Percentiles rank a stretch among this genome's conserved stretches.
Conservation (phyloP, 352 stramenopile species). For the Elongisporangium prolatum region DNA sequence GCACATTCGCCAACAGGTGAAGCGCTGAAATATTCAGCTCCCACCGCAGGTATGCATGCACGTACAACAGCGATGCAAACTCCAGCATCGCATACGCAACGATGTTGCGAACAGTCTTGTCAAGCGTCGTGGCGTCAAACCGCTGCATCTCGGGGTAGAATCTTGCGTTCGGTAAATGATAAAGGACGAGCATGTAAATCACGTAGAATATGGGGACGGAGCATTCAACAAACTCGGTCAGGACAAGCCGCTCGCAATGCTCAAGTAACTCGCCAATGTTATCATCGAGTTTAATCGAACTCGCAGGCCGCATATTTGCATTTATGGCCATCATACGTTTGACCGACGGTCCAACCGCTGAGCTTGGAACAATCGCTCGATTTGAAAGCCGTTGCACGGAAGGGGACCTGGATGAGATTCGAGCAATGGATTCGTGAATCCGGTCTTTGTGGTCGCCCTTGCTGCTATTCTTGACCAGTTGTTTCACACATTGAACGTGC, state of each 20-base stretch:
- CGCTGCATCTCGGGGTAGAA: neutral
- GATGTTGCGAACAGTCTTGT: neutral
- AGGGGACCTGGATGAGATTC: neutral
- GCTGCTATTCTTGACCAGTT: neutral
- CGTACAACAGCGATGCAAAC: neutral
- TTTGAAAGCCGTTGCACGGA: too few relatives aligned
- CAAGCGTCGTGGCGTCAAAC: neutral
- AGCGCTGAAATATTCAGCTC: neutral
- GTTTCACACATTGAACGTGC: neutral
- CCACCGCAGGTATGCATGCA: neutral
- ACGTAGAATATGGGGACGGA: neutral
- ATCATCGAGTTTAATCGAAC: too few relatives aligned
- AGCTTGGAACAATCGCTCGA: too few relatives aligned
- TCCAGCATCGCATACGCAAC: neutral
- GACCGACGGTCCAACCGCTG: too few relatives aligned
- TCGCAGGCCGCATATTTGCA: too few relatives aligned
- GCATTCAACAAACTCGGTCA: neutral
- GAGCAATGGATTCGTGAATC: neutral
- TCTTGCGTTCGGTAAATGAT: neutral
- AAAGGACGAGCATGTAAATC: neutral
- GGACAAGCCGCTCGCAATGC: neutral
- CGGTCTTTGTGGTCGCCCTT: neutral
- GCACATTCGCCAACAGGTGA: neutral
- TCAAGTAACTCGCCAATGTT: too few relatives aligned
- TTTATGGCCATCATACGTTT: too few relatives aligned